Evolutionary conservation across 495 filamentous ascomycete genomes (phyloP).

Genomic region (Parathielavia hyrcaniae): DNA sequence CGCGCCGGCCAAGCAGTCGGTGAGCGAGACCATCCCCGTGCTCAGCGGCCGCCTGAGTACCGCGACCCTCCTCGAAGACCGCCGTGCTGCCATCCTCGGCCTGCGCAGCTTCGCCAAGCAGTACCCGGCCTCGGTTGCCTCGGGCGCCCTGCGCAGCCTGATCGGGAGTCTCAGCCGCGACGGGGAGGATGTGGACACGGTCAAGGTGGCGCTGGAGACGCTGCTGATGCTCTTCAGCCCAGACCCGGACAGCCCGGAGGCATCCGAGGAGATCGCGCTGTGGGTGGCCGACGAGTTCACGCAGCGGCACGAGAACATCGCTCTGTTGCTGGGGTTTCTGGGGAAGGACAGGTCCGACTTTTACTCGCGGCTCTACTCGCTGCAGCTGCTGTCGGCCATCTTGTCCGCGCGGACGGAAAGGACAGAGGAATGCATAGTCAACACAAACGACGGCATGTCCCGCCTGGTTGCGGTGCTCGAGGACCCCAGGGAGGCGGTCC

Average conservation of each 20-base stretch:
- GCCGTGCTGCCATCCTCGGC: conserved; percentile 85
- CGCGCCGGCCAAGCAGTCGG: conserved; percentile 92
- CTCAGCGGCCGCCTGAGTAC: conserved; percentile 79
- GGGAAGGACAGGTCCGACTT: conserved; percentile 76
- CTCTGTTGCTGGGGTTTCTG: conserved; percentile 78
- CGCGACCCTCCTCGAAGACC: conserved; percentile 86
- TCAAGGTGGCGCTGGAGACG: conserved; percentile 90
- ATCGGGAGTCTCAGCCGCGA: conserved; percentile 82
- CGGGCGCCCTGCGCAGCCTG: conserved; percentile 75
- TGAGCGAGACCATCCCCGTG: conserved; percentile 84
- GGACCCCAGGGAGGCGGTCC: conserved; percentile 79
- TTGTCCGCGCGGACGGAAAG: conserved; percentile 79
- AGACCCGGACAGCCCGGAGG: conserved; percentile 65
- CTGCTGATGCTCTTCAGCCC: conserved; percentile 81
- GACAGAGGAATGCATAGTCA: conserved; percentile 92
- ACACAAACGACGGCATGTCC: conserved; percentile 79
- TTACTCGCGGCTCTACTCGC: conserved; percentile 85
- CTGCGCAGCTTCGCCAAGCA: conserved; percentile 92
- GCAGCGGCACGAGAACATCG: conserved; percentile 97
- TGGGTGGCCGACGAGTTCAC: conserved; percentile 99
- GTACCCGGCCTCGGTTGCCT: conserved; percentile 94
- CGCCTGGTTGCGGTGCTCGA: conserved; percentile 77
- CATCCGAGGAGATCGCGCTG: conserved; percentile 90
- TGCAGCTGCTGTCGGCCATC: conserved; percentile 85
- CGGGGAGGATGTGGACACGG: conserved; percentile 91